These are phyloP conservation scores for Breynia disticha DNA, from an alignment of 441 rosid genomes.

Conservation along the genomic window DNA sequence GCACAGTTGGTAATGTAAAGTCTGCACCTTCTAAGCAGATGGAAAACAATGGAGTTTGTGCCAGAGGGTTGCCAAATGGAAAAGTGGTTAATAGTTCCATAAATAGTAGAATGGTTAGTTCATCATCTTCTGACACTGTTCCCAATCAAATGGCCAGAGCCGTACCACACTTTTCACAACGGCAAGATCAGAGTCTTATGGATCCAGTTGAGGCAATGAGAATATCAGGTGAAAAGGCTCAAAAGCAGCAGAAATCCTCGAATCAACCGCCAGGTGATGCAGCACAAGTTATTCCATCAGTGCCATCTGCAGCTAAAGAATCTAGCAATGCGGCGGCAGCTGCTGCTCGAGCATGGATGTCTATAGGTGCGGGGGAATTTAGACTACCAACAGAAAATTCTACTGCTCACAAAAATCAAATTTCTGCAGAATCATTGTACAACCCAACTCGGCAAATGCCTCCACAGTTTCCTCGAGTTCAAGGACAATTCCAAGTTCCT, in stretches of 20 bases:
- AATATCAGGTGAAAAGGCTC: slow-evolving; percentile 43
- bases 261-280: slow-evolving; percentile 22
- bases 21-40: slow-evolving; percentile 34
- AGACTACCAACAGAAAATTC: slow-evolving; percentile 41
- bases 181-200: slow-evolving; percentile 34
- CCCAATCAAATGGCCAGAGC: slow-evolving; percentile 38
- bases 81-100: slow-evolving; percentile 22
- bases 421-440: slow-evolving; percentile 56
- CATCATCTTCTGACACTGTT: slow-evolving; percentile 31
- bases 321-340: slow-evolving; percentile 53
- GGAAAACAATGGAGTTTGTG: slow-evolving; percentile 27
- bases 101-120: slow-evolving; percentile 29
- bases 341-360: slow-evolving; percentile 91
- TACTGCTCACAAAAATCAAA: slow-evolving; percentile 36
- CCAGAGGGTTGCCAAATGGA: slow-evolving; percentile 46
- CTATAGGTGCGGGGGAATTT: slow-evolving; percentile 60
- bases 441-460: slow-evolving; percentile 52
- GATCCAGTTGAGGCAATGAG: slow-evolving; percentile 69
- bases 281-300: slow-evolving; percentile 22
- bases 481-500: slow-evolving; percentile 42
- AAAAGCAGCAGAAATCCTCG: slow-evolving; percentile 41
- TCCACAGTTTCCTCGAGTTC: slow-evolving; percentile 34
- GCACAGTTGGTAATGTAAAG: slow-evolving; percentile 26
- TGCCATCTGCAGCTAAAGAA: slow-evolving; percentile 42
- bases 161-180: slow-evolving; percentile 25